Conservation (phyloP, 371 early-diverging fungal genomes). For the Coemansia sp. region DNA sequence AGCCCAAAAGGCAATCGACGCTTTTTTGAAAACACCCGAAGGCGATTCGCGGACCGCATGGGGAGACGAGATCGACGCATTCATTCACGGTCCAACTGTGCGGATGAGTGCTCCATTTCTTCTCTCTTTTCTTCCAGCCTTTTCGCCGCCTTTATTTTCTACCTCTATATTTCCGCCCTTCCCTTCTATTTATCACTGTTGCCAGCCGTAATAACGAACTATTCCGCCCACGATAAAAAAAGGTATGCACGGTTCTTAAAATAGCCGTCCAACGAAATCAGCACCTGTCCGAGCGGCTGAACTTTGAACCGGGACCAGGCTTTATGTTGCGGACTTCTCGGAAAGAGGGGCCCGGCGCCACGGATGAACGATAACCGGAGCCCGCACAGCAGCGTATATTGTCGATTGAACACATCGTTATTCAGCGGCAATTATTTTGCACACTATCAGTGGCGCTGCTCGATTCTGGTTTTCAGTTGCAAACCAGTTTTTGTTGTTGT, state of each 20-base stretch:
- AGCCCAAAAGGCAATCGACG: not conserved
- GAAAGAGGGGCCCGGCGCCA: not conserved
- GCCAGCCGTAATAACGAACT: not conserved
- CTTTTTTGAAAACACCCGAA: not conserved
- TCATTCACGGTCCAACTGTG: not conserved
- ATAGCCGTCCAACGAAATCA: too few species aligned
- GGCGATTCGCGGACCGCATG: slow-evolving; percentile 2
- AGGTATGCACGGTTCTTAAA: not conserved
- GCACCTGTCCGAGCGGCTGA: too few species aligned
- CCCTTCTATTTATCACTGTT: not conserved
- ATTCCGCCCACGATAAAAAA: not conserved
- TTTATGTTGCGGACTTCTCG: not conserved
- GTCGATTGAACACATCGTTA: slow-evolving; percentile 2
- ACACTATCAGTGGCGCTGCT: too few species aligned
- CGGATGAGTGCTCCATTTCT: not conserved
- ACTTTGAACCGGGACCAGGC: not conserved
- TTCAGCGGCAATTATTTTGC: not conserved
- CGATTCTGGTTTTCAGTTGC: too few species aligned
- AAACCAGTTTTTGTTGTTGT: not conserved
- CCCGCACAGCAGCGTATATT: not conserved
- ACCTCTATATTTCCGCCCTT: not conserved
- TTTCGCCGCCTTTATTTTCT: slow-evolving; percentile 2
- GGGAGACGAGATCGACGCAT: not conserved
- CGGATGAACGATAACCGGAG: not conserved
- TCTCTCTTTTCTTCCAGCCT: not conserved